Base-by-base conservation (phyloP, 139 green algal species). In the Yamagishiella unicocca region DNA sequence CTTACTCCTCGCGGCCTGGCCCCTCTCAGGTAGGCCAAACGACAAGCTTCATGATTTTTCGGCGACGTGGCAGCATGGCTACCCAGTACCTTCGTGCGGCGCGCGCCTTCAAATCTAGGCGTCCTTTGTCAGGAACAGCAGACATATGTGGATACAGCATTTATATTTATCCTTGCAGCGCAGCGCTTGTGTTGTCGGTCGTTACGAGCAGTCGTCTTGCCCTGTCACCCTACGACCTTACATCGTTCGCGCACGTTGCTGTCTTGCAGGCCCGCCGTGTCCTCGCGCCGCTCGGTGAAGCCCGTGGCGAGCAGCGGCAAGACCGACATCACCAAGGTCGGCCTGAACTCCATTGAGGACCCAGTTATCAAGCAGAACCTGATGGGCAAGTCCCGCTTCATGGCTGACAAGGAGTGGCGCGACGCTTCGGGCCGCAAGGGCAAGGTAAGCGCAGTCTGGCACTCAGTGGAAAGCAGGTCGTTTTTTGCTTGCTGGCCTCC, bases 401-500 rank as follows among this genome's bases (percentile, higher is more conserved):
- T 97, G 95, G 73, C 87, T 73, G 93, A 96, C 66, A 98, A 98
- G 94, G 91, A 94, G 82, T 99, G 97, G 97, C 82, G 89, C 19
- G 97, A 99, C 87, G 35, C 95, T 37, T 93, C 95, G 90, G 97
- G 97, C 78, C 96, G 96, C 93, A 98, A 98, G 94, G 97, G 92
- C 89, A 93, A 94, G 92, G 90, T 93, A 58, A 42, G 72, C n/a
- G n/a, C n/a, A n/a, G 50, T 12, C 14, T 61, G 14, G 50, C 50
- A 61, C 50, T 61, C 50, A 61, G 14, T 61, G 14, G 14, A 12
- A 61, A 12, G 14, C 17, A 12, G 50, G 14, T 61, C 14, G 14
- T 12, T 61, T 61, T 25, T 61, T 17, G 12, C 50, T 17, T 61
- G 14, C 14, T 61, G 12, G 50, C 50, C 50, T 17, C 50, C 17